These are phyloP conservation scores for Saccharomyces paradoxus DNA, from an alignment of 805 yeast species.

Conservation along the genomic window DNA sequence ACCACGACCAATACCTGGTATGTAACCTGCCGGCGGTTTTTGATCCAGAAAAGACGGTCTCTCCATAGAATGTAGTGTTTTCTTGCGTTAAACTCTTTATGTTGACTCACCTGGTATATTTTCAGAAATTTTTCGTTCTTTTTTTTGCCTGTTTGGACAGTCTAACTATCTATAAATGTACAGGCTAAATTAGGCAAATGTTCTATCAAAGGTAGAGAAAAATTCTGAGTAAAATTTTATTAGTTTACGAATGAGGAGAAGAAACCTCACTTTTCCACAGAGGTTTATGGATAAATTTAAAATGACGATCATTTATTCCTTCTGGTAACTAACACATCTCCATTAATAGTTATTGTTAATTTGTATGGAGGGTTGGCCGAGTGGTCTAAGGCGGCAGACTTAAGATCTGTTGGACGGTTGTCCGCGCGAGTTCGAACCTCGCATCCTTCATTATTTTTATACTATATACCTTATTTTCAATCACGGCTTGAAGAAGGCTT, in stretches of 20 bases:
- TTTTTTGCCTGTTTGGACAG: neutral
- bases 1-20: constrained; percentile 91
- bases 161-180: neutral
- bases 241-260: neutral
- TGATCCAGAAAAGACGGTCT: constrained; percentile 65
- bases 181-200: neutral
- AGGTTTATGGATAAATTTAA: too few species aligned
- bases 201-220: neutral
- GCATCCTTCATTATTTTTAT: constrained; percentile 18
- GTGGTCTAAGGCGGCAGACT: constrained; percentile 31
- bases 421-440: constrained; percentile 30
- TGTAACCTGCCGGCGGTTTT: constrained; percentile 81
- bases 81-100: neutral
- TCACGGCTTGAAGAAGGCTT: neutral
- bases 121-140: neutral
- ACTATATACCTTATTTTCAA: constrained; percentile 4
- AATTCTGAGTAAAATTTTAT: too few species aligned
- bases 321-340: too few species aligned
- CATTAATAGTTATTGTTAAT: too few species aligned
- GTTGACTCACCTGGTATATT: neutral
- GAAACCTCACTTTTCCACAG: too few species aligned
- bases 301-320: too few species aligned
- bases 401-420: constrained; percentile 31
- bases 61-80: constrained; percentile 29
- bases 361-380: constrained; percentile 27